These are phyloP conservation scores for Ramaria sp. DNA, from an alignment of 768 basidiomycete genomes.

Conservation along the genomic window DNA sequence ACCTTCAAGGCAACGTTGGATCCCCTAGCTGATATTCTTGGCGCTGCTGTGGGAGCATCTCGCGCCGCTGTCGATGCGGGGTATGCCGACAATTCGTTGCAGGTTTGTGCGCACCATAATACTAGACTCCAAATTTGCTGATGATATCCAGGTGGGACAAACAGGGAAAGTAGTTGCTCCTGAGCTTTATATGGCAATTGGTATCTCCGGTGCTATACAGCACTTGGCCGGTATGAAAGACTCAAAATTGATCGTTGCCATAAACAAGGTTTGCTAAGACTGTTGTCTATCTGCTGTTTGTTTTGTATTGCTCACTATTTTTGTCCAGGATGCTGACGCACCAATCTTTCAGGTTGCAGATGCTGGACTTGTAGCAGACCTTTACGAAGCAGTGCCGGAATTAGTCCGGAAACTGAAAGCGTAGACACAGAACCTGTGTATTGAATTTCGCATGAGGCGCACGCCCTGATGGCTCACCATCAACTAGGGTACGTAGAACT, in stretches of 20 bases:
- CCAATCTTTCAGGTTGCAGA: conserved; percentile 99
- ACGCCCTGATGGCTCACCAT: no score
- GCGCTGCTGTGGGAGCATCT: conserved; percentile 96
- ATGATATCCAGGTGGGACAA: conserved; percentile 62
- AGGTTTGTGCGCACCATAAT: conserved; percentile 23
- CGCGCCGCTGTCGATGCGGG: conserved; percentile 97
- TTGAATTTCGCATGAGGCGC: no score
- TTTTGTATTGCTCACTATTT: neutral
- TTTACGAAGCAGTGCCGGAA: conserved; percentile 88
- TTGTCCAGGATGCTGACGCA: conserved; percentile 78
- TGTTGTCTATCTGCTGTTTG: neutral
- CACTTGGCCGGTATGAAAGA: conserved; percentile 99
- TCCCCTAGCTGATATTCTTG: conserved; percentile 86
- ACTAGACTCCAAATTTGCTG: neutral
- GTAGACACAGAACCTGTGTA: conserved; percentile 7
- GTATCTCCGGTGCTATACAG: conserved; percentile 98
- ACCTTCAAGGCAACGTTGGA: conserved; percentile 82
- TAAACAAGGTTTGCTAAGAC: conserved; percentile 83
- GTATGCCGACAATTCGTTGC: conserved; percentile 93
- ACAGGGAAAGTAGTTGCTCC: conserved; percentile 98
- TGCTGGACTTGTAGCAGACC: conserved; percentile 85
- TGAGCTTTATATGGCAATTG: conserved; percentile 90
- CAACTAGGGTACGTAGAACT: no score
- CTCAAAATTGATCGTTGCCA: conserved; percentile 93
- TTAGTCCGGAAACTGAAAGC: conserved; percentile 77